Evolutionary conservation across 2,329 filamentous ascomycete genomes (phyloP).

Genomic region (Diatrype stigma): DNA sequence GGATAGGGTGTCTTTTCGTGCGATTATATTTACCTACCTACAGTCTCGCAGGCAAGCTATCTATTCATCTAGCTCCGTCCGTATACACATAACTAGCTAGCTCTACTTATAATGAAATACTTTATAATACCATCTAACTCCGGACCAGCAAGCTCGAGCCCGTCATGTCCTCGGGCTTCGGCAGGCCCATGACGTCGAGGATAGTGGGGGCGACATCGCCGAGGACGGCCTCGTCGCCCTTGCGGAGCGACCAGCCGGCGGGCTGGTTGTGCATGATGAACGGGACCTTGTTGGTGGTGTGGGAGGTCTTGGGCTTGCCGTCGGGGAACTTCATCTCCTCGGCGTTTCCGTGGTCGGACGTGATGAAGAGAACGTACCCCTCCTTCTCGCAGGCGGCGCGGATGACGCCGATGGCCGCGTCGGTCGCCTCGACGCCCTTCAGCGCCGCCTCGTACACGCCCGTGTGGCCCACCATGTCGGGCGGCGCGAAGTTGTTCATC

Average conservation of each 20-base stretch:
- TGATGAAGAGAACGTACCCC: constrained; percentile 91
- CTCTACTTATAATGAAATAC: background rate
- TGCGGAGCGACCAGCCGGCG: constrained; percentile 79
- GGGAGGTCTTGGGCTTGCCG: constrained; percentile 94
- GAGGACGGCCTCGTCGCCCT: constrained; percentile 75
- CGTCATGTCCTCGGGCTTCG: constrained; percentile 89
- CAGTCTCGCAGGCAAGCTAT: no score
- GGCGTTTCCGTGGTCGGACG: constrained; percentile 93
- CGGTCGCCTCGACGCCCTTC: constrained; percentile 77
- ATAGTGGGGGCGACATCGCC: constrained; percentile 97
- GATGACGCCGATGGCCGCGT: constrained; percentile 89
- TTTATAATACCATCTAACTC: constrained; percentile 37
- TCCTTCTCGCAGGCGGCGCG: constrained; percentile 92
- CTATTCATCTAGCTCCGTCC: no score
- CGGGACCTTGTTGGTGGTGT: constrained; percentile 96
- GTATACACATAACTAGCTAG: no score
- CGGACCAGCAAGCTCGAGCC: constrained; percentile 80
- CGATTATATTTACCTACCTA: no score
- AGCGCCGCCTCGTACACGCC: constrained; percentile 95
- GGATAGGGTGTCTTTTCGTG: no score
- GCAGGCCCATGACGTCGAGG: constrained; percentile 83
- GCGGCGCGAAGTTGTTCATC: constrained; percentile 99
- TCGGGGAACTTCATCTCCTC: constrained; percentile 98
- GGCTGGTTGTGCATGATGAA: constrained; percentile 98
- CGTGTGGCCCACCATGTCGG: constrained; percentile 99